These are phyloP conservation scores for Clonostachys byssicola DNA, from an alignment of 2,329 filamentous ascomycete genomes.

Conservation along the genomic window DNA sequence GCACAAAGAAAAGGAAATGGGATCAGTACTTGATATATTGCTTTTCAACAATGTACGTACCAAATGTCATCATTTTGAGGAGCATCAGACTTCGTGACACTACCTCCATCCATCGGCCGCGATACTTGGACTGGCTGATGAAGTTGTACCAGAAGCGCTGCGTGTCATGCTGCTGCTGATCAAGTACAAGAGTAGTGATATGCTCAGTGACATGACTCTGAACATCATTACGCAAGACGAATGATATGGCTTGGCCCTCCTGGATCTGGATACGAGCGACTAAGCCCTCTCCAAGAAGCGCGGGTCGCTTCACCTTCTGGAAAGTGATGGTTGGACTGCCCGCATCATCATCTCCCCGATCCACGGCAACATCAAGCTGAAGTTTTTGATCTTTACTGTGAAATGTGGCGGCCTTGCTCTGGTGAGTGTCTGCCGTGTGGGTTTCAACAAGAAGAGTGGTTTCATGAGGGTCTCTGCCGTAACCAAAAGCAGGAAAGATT, in stretches of 20 bases:
- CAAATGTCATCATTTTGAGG: constrained; percentile 70
- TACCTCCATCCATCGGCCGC: constrained; percentile 68
- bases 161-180: constrained; percentile 63
- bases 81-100: constrained; percentile 69
- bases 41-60: constrained; percentile 8
- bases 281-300: constrained; percentile 58
- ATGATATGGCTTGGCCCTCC: constrained; percentile 66
- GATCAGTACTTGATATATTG: neutral
- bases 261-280: constrained; percentile 53
- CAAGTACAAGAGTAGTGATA: constrained; percentile 54
- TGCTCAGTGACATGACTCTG: constrained; percentile 50
- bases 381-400: constrained; percentile 53
- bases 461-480: constrained; percentile 58
- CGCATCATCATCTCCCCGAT: constrained; percentile 39
- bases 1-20: neutral
- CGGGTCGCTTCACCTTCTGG: constrained; percentile 42
- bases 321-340: constrained; percentile 51
- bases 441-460: constrained; percentile 47
- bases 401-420: constrained; percentile 61
- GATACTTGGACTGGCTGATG: constrained; percentile 67
- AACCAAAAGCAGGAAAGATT: constrained; percentile 70
- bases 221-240: constrained; percentile 62
- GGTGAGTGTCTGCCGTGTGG: constrained; percentile 27
- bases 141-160: constrained; percentile 71
- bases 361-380: constrained; percentile 64